Base-by-base conservation (phyloP, 2,329 filamentous ascomycete species). In the Phoma herbarum region DNA sequence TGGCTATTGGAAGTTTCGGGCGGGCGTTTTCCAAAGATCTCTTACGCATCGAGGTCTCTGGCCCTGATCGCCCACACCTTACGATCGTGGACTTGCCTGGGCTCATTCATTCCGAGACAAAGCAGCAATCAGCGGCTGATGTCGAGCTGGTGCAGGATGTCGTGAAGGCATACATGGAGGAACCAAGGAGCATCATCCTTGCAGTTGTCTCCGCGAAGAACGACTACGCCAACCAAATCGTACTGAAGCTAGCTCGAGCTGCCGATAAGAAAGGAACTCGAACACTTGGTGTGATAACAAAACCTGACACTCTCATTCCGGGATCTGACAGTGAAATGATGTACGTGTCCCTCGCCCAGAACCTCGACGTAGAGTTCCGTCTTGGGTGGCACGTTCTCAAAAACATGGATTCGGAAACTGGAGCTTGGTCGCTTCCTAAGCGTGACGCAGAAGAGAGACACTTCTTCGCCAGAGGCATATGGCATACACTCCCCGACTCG, bases 1-100 rank as follows among this genome's bases (percentile, higher is more conserved):
- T 81, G 41, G 69, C 78, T 4, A 70, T 66, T 9, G 86, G 89
- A 82, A 57, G 46, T 20, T 46, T 59, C 14, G 62, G 63, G 1
- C 28, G 25, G 1, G 29, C 46, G 23, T 68, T 75, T 50, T 67
- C 60, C 18, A 57, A 70, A 6, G 73, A 76, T 47, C 62, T 73
- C 14, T 49, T 49, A 5, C 37, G 37, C 10, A 69, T 77, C 43
- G 64, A 68, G 23, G 69, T 76, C 12, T 62, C 62, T 29, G 76
- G 74, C 8, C 73, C 69, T 14, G 63, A 74, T 29, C 63, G 72
- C 6, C 76, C 78, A 1, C 80, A 82, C 1, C 71, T 87, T 9
- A 86, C 81, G 0, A 72, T 86, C 0, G 83, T 87, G 11, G 85
- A 87, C 59, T 77, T 87, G 4, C 84, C 85, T 0, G 84, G 84